These are phyloP conservation scores for Bremia lactucae DNA, from an alignment of 352 stramenopile species.

Conservation along the genomic window DNA sequence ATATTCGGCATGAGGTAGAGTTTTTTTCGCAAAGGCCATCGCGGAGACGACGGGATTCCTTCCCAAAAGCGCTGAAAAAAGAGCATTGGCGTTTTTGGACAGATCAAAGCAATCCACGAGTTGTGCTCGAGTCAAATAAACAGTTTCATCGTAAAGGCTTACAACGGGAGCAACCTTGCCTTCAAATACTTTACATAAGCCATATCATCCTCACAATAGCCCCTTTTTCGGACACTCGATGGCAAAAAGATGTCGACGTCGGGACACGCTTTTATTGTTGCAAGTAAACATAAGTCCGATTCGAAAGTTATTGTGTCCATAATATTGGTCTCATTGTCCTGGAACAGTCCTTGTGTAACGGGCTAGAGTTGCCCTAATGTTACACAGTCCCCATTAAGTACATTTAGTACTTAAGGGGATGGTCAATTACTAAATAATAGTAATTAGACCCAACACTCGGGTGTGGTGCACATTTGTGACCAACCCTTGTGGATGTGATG, in stretches of 20 bases:
- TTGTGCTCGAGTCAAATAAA: conserved; percentile 24
- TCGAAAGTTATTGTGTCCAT: too few species aligned
- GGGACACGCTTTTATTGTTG: conserved; percentile 34
- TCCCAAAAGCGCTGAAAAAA: conserved; percentile 53
- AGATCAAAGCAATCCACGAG: conserved; percentile 48
- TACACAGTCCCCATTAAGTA: too few species aligned
- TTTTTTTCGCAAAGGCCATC: conserved; percentile 25
- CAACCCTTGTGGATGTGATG: too few species aligned
- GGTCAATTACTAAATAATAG: too few species aligned
- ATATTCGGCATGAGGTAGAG: conserved; percentile 23
- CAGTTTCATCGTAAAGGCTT: background rate
- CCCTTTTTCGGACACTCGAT: conserved; percentile 28
- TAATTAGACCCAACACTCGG: too few species aligned
- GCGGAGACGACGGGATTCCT: conserved; percentile 7
- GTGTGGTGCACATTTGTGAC: too few species aligned
- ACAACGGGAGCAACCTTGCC: conserved; percentile 27
- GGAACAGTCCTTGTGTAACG: too few species aligned
- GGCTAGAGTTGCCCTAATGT: too few species aligned
- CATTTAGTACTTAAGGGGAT: too few species aligned
- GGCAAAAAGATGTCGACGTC: conserved; percentile 64
- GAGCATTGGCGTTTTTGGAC: conserved; percentile 32
- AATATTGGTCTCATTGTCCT: too few species aligned
- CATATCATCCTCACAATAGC: conserved; percentile 63
- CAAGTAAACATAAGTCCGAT: conserved; percentile 29
- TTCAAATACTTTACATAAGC: conserved; percentile 53